Percentiles rank a stretch among this genome's conserved stretches.
Evolutionary conservation across 805 yeast genomes (phyloP).

Genomic region (Lipomyces starkeyi): DNA sequence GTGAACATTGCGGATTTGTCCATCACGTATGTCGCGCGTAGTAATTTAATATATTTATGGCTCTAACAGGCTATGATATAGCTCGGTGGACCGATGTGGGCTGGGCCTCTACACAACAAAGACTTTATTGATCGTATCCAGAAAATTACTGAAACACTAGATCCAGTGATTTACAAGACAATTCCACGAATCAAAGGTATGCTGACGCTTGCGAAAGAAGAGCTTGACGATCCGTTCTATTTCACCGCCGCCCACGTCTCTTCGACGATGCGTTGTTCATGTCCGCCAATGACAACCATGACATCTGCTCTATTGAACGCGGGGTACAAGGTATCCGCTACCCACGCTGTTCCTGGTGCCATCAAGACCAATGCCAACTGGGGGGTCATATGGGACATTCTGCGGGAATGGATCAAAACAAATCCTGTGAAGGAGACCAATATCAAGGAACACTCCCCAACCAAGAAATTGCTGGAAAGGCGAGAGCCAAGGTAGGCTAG

Average conservation of each 20-base stretch:
- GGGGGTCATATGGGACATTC: conserved; percentile 74
- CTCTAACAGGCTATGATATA: not conserved
- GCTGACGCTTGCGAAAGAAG: conserved; percentile 82
- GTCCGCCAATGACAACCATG: conserved; percentile 75
- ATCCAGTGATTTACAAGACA: conserved; percentile 71
- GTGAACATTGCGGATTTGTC: conserved; percentile 71
- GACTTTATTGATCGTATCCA: conserved; percentile 71
- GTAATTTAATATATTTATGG: not conserved
- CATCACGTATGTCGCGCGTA: conserved; percentile 52
- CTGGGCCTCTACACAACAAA: conserved; percentile 72
- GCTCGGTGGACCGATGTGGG: conserved; percentile 97
- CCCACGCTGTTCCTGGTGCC: conserved; percentile 87
- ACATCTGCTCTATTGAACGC: conserved; percentile 82
- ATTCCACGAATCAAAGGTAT: conserved; percentile 86
- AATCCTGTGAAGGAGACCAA: conserved; percentile 48
- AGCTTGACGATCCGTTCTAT: conserved; percentile 77
- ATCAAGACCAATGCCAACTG: conserved; percentile 91
- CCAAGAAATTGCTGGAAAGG: conserved; percentile 41
- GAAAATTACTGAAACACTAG: conserved; percentile 57
- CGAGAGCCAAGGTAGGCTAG: conserved; percentile 36
- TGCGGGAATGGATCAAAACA: conserved; percentile 64
- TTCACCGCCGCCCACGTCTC: conserved; percentile 80
- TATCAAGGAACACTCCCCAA: conserved; percentile 46
- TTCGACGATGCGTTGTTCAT: conserved; percentile 76
- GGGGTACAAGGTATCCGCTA: conserved; percentile 80